Evolutionary conservation across 352 stramenopile species (phyloP).

Genomic region (Globisporangium abappressorium): DNA sequence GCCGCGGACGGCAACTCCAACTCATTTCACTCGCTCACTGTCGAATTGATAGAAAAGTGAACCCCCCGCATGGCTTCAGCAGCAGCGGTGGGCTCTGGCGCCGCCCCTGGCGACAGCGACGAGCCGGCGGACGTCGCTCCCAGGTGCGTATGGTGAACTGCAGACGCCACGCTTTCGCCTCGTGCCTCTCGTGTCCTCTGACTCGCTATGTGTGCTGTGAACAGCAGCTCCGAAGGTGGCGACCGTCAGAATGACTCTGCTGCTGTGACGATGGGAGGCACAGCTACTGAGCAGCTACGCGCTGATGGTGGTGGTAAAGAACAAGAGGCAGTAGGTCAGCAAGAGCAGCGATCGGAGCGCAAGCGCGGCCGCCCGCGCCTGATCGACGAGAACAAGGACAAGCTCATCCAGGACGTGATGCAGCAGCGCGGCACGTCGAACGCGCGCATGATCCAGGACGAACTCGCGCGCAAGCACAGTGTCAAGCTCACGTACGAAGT

Average conservation of each 20-base stretch:
- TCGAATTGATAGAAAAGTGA: not conserved
- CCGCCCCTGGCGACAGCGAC: not conserved
- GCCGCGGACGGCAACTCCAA: conserved; percentile 1
- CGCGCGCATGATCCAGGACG: conserved; percentile 25
- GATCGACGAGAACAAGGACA: conserved; percentile 15
- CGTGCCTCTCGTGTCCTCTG: not conserved
- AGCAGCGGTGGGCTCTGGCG: not conserved
- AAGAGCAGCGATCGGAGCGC: conserved; percentile 1
- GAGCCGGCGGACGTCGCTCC: not conserved
- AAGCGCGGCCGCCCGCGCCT: conserved; percentile 13
- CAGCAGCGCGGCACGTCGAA: conserved; percentile 19
- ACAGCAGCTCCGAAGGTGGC: not conserved
- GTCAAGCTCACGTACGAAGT: conserved; percentile 28
- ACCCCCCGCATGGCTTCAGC: not conserved
- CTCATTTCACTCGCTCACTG: not conserved
- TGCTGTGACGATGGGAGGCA: not conserved
- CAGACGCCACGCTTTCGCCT: not conserved
- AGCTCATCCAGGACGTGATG: conserved; percentile 19
- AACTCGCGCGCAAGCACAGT: conserved; percentile 20
- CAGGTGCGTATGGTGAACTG: not conserved
- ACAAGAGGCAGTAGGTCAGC: not conserved
- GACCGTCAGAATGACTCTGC: not conserved
- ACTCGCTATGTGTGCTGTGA: not conserved
- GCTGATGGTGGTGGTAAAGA: not conserved
- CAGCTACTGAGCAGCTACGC: not conserved